Conservation (phyloP, 352 stramenopile species). For the Sclerospora graminicola region DNA sequence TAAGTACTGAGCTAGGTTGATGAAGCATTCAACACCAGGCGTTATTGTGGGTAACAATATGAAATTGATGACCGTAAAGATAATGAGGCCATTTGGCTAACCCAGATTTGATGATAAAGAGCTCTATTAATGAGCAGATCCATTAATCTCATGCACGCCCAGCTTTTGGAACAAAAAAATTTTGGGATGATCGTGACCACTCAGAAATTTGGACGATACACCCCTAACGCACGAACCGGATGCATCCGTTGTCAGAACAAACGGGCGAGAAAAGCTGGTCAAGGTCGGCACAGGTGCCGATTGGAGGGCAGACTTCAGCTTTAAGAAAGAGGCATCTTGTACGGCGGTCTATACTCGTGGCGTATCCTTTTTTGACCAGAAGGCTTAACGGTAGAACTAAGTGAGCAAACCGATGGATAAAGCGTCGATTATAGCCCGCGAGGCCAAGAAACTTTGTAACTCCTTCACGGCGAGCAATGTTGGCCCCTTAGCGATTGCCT, state of each 20-base stretch:
- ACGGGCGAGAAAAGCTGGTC: not conserved
- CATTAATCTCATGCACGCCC: not conserved
- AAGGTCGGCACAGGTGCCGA: not conserved
- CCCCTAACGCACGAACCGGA: not conserved
- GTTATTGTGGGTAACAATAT: too few relatives aligned
- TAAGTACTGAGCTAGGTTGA: not conserved
- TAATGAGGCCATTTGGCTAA: conserved; percentile 9
- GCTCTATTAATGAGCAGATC: conserved; percentile 4
- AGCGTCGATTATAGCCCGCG: conserved; percentile 1
- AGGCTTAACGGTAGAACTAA: not conserved
- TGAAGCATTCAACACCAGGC: not conserved
- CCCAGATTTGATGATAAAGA: conserved; percentile 10
- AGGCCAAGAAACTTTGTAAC: conserved; percentile 2
- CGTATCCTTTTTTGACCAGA: not conserved
- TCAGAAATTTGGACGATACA: too few relatives aligned
- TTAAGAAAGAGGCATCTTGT: not conserved
- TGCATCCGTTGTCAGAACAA: not conserved
- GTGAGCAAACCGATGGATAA: not conserved
- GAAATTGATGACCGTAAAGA: conserved; percentile 2
- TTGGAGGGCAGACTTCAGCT: too few relatives aligned
- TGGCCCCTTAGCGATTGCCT: not conserved
- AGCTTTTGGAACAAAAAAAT: too few relatives aligned
- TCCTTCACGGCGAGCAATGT: not conserved
- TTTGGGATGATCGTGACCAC: too few relatives aligned
- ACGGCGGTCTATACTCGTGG: not conserved